Conservation (phyloP, 768 basidiomycete species). For the Phylloporus arenicola region DNA sequence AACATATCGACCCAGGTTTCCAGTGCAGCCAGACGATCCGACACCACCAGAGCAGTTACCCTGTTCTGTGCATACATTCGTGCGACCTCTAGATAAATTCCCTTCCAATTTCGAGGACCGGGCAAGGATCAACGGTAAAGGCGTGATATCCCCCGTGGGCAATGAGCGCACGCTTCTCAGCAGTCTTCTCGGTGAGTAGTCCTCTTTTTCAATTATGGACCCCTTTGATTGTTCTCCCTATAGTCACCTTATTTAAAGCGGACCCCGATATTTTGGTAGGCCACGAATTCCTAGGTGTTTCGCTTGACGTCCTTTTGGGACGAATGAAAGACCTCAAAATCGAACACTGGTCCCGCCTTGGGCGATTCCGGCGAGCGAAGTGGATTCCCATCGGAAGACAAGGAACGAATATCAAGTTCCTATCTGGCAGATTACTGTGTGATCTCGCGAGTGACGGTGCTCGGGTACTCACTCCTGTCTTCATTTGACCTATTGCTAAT, state of each 20-base stretch:
- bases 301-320: constrained; percentile 84
- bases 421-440: constrained; percentile 82
- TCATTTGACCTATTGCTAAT: neutral
- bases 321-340: constrained; percentile 87
- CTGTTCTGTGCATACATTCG: constrained; percentile 80
- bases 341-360: constrained; percentile 92
- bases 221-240: neutral
- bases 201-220: neutral
- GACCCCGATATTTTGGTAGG: constrained; percentile 96
- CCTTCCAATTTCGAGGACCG: constrained; percentile 77
- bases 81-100: constrained; percentile 84
- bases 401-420: constrained; percentile 76
- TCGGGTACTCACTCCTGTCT: constrained; percentile 50
- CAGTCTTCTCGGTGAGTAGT: constrained; percentile 60
- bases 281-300: constrained; percentile 88
- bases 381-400: constrained; percentile 81
- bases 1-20: neutral
- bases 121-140: constrained; percentile 59
- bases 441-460: constrained; percentile 94
- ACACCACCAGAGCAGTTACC: constrained; percentile 85
- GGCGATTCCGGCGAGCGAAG: constrained; percentile 78
- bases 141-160: constrained; percentile 64
- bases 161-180: constrained; percentile 86
- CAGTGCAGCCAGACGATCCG: constrained; percentile 86
- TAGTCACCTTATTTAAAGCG: constrained; percentile 72